Evolutionary conservation across 2,329 filamentous ascomycete species (phyloP).

Genomic region (Hysterium pulicare): DNA sequence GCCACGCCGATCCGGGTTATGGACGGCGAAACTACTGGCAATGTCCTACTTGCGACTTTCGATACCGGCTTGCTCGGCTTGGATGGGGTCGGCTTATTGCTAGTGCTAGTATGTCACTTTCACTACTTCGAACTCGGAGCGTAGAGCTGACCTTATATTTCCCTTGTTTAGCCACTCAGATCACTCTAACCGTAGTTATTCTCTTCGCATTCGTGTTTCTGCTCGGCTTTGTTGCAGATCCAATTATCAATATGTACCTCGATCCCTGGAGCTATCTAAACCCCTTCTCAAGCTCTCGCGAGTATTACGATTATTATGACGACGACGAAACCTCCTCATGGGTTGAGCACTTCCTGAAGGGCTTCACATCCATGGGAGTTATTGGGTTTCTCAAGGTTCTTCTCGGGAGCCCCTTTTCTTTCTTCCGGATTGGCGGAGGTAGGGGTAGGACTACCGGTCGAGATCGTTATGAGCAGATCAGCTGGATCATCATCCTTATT

Average conservation of each 20-base stretch:
- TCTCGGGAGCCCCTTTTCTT: conserved; percentile 72
- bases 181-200: conserved; percentile 67
- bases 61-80: conserved; percentile 74
- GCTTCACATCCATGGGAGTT: conserved; percentile 82
- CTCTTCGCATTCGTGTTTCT: conserved; percentile 71
- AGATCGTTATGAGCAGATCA: conserved; percentile 74
- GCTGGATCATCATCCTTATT: conserved; percentile 73
- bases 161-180: conserved; percentile 56
- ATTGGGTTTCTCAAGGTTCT: conserved; percentile 81
- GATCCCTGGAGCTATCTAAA: conserved; percentile 59
- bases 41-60: conserved; percentile 83
- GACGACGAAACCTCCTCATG: conserved; percentile 55
- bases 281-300: conserved; percentile 24
- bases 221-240: conserved; percentile 88
- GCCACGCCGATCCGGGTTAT: conserved; percentile 66
- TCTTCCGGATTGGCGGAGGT: conserved; percentile 63
- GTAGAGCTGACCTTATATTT: conserved; percentile 6
- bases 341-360: conserved; percentile 83
- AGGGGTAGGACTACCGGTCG: conserved; percentile 64
- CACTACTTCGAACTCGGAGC: conserved; percentile 8
- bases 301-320: conserved; percentile 25
- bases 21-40: conserved; percentile 72
- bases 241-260: conserved; percentile 83
- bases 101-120: conserved; percentile 39
- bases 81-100: conserved; percentile 65